Conservation (phyloP, 164 flowering plant genomes). For the Paratinospora sagittata region DNA sequence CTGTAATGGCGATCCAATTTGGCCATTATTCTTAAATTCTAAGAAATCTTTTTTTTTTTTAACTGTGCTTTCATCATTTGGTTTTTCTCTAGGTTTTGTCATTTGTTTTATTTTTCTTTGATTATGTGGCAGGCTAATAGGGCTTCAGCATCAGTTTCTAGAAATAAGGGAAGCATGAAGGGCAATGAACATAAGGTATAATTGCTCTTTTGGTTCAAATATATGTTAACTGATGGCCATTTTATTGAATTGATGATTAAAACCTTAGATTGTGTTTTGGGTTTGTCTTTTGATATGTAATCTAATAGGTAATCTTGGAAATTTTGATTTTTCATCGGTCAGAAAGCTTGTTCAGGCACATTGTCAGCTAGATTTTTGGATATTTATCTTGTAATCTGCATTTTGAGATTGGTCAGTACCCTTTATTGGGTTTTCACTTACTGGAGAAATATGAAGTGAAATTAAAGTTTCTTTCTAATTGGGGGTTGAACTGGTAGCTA, state of each 20-base stretch:
- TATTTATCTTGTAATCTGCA: not conserved
- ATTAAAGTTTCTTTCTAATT: not conserved
- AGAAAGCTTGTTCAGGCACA: not conserved
- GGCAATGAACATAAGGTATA: conserved; percentile 14
- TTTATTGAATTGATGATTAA: not conserved
- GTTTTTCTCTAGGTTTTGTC: not conserved
- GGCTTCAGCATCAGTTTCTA: not conserved
- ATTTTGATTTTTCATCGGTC: too few relatives aligned
- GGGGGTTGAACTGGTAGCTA: not conserved
- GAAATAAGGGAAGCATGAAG: conserved; percentile 7
- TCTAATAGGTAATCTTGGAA: too few relatives aligned
- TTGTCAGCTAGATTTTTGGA: not conserved
- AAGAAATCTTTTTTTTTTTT: too few relatives aligned
- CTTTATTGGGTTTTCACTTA: not conserved
- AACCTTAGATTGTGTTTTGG: not conserved
- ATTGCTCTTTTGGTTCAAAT: not conserved
- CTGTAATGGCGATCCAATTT: too few relatives aligned
- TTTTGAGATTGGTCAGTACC: not conserved
- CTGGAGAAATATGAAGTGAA: not conserved
- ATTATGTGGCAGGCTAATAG: not conserved
- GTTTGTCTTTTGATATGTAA: too few relatives aligned
- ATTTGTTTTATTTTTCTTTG: not conserved
- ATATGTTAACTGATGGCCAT: not conserved
- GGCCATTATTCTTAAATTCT: too few relatives aligned
- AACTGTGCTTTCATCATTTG: not conserved